These are phyloP conservation scores for Pascua guehoae DNA, from an alignment of 1,284 basidiomycete genomes.

Conservation along the genomic window DNA sequence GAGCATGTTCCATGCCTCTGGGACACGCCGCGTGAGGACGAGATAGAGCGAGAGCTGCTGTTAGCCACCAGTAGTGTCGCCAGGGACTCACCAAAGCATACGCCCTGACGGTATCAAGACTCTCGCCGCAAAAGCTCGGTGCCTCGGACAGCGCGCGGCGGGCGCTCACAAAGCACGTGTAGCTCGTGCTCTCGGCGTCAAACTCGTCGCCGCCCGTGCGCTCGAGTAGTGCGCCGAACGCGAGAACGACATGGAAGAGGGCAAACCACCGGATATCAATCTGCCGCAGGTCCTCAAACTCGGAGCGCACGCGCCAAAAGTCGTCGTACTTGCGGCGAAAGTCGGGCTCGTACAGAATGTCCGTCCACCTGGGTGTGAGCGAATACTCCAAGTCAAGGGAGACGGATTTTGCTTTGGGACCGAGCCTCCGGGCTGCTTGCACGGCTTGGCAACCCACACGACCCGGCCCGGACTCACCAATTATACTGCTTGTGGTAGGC, in stretches of 20 bases:
- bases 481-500: constrained; percentile 30
- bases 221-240: constrained; percentile 31
- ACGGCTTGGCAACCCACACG: neutral
- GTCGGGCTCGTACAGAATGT: constrained; percentile 32
- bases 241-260: constrained; percentile 31
- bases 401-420: too few relatives aligned
- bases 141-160: constrained; percentile 26
- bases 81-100: constrained; percentile 22
- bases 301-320: constrained; percentile 26
- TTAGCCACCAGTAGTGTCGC: constrained; percentile 7
- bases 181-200: constrained; percentile 23
- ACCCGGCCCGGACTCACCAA: constrained; percentile 16
- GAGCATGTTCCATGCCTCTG: constrained; percentile 35
- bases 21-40: constrained; percentile 25
- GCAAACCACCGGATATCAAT: constrained; percentile 34
- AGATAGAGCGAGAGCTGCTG: constrained; percentile 28
- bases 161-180: constrained; percentile 23
- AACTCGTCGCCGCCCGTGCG: constrained; percentile 6
- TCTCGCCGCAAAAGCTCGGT: constrained; percentile 29
- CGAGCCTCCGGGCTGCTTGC: too few relatives aligned
- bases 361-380: constrained; percentile 22
- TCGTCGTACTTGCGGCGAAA: constrained; percentile 23
- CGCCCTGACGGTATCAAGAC: constrained; percentile 32
- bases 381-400: too few relatives aligned
- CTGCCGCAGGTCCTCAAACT: constrained; percentile 23